Evolutionary conservation across 2,329 filamentous ascomycete species (phyloP).

Genomic region (Aspergillus hortae): DNA sequence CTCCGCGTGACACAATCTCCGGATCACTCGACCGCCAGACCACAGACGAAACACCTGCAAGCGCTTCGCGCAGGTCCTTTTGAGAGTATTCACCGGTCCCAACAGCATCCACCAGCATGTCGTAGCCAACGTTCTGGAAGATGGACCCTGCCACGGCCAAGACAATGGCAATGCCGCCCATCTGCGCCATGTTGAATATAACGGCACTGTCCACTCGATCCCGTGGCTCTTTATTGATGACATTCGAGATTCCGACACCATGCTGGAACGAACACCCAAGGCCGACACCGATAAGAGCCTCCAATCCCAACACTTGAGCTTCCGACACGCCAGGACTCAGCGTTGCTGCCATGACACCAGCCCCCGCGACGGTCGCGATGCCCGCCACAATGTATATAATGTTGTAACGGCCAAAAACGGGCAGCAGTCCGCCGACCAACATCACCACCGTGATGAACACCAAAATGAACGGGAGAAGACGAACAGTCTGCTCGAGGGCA

Average conservation of each 20-base stretch:
- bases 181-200: conserved; percentile 10
- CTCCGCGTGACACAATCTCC: background rate
- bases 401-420: conserved; percentile 1
- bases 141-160: conserved; percentile 6
- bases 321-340: background rate
- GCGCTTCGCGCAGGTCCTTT: conserved; percentile 3
- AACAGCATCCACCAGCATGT: conserved; percentile 1
- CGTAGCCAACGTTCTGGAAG: conserved; percentile 11
- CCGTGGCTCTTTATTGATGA: conserved; percentile 4
- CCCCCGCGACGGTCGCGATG: background rate
- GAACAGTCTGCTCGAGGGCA: conserved; percentile 21
- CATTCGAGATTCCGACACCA: conserved; percentile 10
- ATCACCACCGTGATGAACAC: conserved; percentile 3
- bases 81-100: conserved; percentile 4
- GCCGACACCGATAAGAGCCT: conserved; percentile 10
- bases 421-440: background rate
- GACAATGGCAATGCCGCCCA: conserved; percentile 6
- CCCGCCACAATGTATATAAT: conserved; percentile 1
- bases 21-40: conserved; percentile 6
- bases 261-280: conserved; percentile 13
- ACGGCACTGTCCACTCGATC: conserved; percentile 8
- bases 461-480: conserved; percentile 15
- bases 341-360: conserved; percentile 3
- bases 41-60: conserved; percentile 8
- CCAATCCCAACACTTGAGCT: conserved; percentile 6